Base-by-base conservation (phyloP, 352 stramenopile genomes). In the Pythium brassicae region DNA sequence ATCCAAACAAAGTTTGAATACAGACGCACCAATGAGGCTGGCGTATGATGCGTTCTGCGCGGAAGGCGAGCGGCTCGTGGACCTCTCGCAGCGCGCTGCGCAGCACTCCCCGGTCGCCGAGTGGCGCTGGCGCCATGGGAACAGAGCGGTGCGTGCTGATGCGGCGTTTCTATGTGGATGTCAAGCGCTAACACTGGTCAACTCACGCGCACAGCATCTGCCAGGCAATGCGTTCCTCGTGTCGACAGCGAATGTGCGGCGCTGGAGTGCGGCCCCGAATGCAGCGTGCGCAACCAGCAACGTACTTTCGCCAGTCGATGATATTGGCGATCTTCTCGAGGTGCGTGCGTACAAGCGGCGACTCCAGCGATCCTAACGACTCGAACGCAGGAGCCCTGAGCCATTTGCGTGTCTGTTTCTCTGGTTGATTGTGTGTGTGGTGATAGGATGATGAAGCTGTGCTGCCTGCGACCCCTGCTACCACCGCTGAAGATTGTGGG, bases 191-290 rank as follows among this genome's bases (percentile, higher is more conserved):
- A 15, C 23, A 39, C 17, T n/a, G 14, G 8, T 37, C 32, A 37
- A 11, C 25, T 57, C 29, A 17, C 2, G n/a, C n/a, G n/a, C n/a
- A n/a, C 58, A 89, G 79, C 69, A 89, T 50, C 62, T 90, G 59
- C 57, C 66, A 11, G 83, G 83, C 37, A 77, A 87, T 45, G 69
- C 75, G 34, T 94, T 76, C 35, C 71, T 94, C 10, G 76, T 89
- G 1, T 91, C 83, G 10, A 66, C 52, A 35, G 71, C 62, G 3
- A 89, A 89, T 29, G 53, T 49, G 0, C 61, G 55, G 4, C 19
- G 17, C 26, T 62, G 48, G 55, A 4, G 3, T 34, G 20, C 10
- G 53, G 34, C n/a, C n/a, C n/a, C n/a, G n/a, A n/a, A n/a, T n/a
- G n/a, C 27, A 25, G 34, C 54, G 23, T n/a, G 27, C 4, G 44